phyloP scores from a whole-genome alignment of 306 rosid genomes.

The Vigna hirtella region DNA sequence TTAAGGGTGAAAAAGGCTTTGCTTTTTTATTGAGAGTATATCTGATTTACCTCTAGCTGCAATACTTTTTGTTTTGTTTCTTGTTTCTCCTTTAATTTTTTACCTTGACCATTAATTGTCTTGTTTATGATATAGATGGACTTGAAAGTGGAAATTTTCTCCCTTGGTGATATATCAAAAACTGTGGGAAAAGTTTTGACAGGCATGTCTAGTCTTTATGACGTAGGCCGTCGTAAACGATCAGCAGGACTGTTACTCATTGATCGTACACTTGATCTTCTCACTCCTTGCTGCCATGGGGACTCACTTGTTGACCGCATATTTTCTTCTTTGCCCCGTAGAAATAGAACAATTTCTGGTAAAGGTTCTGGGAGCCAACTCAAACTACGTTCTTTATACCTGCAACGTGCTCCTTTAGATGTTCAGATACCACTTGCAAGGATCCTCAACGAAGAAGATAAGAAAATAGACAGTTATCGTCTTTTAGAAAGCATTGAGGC shows the following conservation, averaged over 20 bases:
- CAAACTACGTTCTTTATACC: conserved; percentile 57
- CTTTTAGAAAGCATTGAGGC: conserved; percentile 76
- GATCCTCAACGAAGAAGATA: conserved; percentile 66
- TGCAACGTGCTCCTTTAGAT: conserved; percentile 79
- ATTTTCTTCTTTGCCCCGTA: conserved; percentile 77
- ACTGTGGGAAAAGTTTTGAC: conserved; percentile 82
- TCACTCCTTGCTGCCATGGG: conserved; percentile 93
- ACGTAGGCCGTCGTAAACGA: conserved; percentile 86
- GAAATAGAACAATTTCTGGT: conserved; percentile 55
- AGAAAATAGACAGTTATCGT: conserved; percentile 52
- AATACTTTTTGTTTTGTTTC: conserved; percentile 29
- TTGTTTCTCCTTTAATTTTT: conserved; percentile 39
- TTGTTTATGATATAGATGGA: conserved; percentile 80
- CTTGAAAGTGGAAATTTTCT: conserved; percentile 93
- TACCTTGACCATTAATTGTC: conserved; percentile 44
- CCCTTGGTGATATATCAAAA: conserved; percentile 92
- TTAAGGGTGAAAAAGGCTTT: conserved; percentile 7
- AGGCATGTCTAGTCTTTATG: conserved; percentile 96
- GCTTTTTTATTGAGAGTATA: conserved; percentile 18
- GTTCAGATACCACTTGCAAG: conserved; percentile 79
- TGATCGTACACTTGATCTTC: conserved; percentile 97
- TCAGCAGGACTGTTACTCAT: conserved; percentile 85
- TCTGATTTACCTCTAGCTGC: conserved; percentile 20
- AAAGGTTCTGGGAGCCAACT: conserved; percentile 64
- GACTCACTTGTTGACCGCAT: conserved; percentile 88